Evolutionary conservation across 78 protist genomes (phyloP).

Genomic region (Tieghemostelium lacteum): DNA sequence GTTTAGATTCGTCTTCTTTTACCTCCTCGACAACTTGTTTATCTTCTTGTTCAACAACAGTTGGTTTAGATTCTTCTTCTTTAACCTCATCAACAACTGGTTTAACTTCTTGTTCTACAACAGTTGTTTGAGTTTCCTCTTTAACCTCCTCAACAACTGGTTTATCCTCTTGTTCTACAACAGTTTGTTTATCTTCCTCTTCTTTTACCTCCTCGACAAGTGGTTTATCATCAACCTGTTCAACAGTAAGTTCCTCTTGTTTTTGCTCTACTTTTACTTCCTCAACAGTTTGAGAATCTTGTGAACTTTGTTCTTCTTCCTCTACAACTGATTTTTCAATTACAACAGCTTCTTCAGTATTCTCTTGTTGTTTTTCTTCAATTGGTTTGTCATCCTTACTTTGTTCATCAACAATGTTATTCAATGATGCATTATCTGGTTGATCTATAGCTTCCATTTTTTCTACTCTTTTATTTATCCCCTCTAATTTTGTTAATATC

Average conservation of each 20-base stretch:
- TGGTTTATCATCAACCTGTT: no score
- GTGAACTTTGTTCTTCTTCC: not conserved
- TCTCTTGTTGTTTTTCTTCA: not conserved
- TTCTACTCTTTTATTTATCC: not conserved
- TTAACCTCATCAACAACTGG: not conserved
- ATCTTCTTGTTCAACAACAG: not conserved
- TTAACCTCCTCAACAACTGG: not conserved
- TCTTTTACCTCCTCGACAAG: not conserved
- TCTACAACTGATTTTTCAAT: conserved; percentile 8
- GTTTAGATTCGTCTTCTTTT: not conserved
- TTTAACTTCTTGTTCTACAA: not conserved
- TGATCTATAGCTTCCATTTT: conserved; percentile 15
- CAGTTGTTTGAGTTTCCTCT: not conserved
- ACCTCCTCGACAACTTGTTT: not conserved
- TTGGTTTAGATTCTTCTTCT: not conserved
- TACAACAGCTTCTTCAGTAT: conserved; percentile 1
- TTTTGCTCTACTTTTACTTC: not conserved
- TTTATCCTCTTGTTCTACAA: not conserved
- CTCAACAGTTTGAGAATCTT: not conserved
- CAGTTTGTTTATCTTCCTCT: not conserved
- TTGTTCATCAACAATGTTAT: not conserved
- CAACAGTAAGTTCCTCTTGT: not conserved
- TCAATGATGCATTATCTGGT: not conserved
- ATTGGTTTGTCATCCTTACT: not conserved
- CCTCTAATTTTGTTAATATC: not conserved